Conservation (phyloP, 768 basidiomycete species). For the Mycena amicta region DNA sequence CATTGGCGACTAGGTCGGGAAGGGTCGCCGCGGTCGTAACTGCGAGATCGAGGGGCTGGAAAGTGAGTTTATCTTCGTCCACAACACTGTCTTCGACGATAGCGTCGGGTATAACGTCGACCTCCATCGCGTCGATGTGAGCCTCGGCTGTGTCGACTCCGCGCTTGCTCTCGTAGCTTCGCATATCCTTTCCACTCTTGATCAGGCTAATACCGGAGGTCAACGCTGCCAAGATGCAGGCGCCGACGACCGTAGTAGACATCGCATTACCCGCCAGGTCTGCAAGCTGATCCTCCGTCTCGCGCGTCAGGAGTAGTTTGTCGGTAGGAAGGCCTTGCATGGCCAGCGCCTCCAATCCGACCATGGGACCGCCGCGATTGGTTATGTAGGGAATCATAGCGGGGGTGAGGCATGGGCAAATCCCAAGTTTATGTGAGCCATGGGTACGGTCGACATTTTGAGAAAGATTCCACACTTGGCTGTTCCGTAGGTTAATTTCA, state of each 20-base stretch:
- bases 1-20: conserved; percentile 59
- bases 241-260: conserved; percentile 95
- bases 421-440: conserved; percentile 77
- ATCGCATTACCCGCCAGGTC: conserved; percentile 97
- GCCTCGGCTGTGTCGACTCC: conserved; percentile 35
- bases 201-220: conserved; percentile 68
- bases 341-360: conserved; percentile 88
- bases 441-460: conserved; percentile 95
- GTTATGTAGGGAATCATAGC: conserved; percentile 97
- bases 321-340: conserved; percentile 95
- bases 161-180: conserved; percentile 70
- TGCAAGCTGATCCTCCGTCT: conserved; percentile 90
- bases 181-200: conserved; percentile 62
- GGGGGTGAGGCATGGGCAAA: conserved; percentile 92
- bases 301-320: conserved; percentile 87
- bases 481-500: conserved; percentile 32
- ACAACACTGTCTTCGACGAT: conserved; percentile 59
- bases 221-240: conserved; percentile 83
- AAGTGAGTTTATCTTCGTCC: conserved; percentile 69
- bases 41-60: conserved; percentile 71
- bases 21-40: conserved; percentile 50
- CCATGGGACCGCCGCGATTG: conserved; percentile 94
- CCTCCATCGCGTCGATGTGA: conserved; percentile 47
- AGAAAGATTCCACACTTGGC: conserved; percentile 93
- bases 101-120: conserved; percentile 38